These are phyloP conservation scores for Fusarium begoniae DNA, from an alignment of 2,329 filamentous ascomycete species.

Conservation along the genomic window DNA sequence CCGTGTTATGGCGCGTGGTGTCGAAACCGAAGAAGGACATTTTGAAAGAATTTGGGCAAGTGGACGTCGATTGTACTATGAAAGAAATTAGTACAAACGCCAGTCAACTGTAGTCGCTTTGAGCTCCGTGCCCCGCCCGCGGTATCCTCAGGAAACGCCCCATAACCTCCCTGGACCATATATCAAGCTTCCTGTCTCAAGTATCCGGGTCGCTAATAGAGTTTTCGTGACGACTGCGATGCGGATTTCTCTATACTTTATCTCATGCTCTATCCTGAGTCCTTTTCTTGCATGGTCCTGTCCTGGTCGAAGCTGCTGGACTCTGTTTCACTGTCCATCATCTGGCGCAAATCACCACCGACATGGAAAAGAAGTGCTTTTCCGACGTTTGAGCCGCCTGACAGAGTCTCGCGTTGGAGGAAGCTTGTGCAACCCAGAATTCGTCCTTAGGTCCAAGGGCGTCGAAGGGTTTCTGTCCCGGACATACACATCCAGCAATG, in stretches of 20 bases:
- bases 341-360: not conserved
- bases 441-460: not conserved
- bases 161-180: not conserved
- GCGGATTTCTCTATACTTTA: not conserved
- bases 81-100: constrained; percentile 34
- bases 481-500: not conserved
- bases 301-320: not conserved
- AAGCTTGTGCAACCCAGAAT: not conserved
- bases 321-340: not conserved
- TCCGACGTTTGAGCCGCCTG: too few relatives aligned
- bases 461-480: not conserved
- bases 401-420: not conserved
- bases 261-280: not conserved
- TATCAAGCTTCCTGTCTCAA: not conserved
- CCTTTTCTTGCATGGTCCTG: not conserved
- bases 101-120: constrained; percentile 22
- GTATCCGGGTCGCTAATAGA: not conserved
- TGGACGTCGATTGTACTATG: constrained; percentile 38
- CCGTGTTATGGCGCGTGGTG: constrained; percentile 72
- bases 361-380: not conserved
- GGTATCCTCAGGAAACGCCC: constrained; percentile 9
- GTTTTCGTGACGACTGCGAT: not conserved
- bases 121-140: constrained; percentile 32
- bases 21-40: constrained; percentile 98
- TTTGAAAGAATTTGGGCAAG: constrained; percentile 39